A percentile compares a stretch with the other conserved stretches of the same genome.
Evolutionary conservation across 1,284 basidiomycete genomes (phyloP).

Genomic region (Austropuccinia psidii): DNA sequence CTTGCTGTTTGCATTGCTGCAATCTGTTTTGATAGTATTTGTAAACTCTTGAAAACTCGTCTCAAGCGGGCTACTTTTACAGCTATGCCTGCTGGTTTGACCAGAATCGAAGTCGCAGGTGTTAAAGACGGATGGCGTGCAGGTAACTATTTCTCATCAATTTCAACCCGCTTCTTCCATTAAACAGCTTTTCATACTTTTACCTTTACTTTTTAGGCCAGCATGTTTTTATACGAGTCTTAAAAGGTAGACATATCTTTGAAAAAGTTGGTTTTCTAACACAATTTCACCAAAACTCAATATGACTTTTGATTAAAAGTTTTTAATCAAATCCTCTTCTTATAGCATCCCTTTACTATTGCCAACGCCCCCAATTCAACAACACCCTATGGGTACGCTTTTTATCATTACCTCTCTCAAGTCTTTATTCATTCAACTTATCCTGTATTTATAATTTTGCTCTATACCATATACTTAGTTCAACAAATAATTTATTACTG

Average conservation of each 20-base stretch:
- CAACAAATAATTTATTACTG: slow-evolving; percentile 12
- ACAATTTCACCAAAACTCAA: neutral
- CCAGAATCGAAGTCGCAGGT: slow-evolving; percentile 17
- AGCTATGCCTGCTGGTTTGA: slow-evolving; percentile 24
- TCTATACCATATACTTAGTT: neutral
- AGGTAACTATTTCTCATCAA: neutral
- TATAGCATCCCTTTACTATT: slow-evolving; percentile 34
- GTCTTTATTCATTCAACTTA: neutral
- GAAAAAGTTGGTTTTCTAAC: slow-evolving; percentile 4
- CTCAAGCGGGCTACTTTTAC: slow-evolving; percentile 9
- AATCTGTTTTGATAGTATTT: slow-evolving; percentile 18
- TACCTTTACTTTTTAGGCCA: neutral
- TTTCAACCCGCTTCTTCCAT: neutral
- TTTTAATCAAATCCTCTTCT: neutral
- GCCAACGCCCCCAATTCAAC: slow-evolving; percentile 23
- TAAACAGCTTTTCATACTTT: neutral
- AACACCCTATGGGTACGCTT: slow-evolving; percentile 2
- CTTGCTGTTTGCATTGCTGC: neutral
- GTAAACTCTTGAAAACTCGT: slow-evolving; percentile 8
- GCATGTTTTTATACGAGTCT: slow-evolving; percentile 30
- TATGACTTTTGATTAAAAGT: neutral
- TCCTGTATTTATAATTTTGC: neutral
- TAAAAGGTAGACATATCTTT: slow-evolving; percentile 14
- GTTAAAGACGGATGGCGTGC: slow-evolving; percentile 27
- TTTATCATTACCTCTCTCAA: neutral